These are phyloP conservation scores for Endoconidiophora laricicola DNA, from an alignment of 2,329 filamentous ascomycete genomes.

Conservation along the genomic window DNA sequence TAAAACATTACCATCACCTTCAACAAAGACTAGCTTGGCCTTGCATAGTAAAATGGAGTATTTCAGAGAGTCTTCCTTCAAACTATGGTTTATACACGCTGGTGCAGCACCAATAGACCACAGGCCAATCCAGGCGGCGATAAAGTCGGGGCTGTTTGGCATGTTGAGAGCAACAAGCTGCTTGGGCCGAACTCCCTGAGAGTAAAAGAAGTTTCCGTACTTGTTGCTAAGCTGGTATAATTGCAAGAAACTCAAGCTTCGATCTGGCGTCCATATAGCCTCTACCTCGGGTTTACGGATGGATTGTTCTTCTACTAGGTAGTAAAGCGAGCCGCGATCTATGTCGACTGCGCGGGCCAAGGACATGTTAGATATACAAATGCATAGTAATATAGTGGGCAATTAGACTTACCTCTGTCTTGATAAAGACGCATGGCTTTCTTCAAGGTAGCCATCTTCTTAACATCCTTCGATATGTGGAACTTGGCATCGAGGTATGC, in stretches of 20 bases:
- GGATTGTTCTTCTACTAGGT: slow-evolving; percentile 43
- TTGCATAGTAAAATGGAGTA: slow-evolving; percentile 45
- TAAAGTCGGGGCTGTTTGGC: slow-evolving; percentile 49
- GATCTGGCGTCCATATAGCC: slow-evolving; percentile 50
- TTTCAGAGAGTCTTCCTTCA: slow-evolving; percentile 44
- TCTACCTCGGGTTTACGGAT: slow-evolving; percentile 33
- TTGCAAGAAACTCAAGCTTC: slow-evolving; percentile 42
- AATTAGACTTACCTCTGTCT: slow-evolving; percentile 27
- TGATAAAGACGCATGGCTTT: slow-evolving; percentile 27
- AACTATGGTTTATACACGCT: slow-evolving; percentile 55
- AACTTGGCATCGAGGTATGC: slow-evolving; percentile 53
- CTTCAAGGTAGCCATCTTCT: slow-evolving; percentile 26
- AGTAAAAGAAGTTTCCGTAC: slow-evolving; percentile 45
- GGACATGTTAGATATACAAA: slow-evolving; percentile 8
- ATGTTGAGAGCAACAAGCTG: slow-evolving; percentile 51
- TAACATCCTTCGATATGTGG: slow-evolving; percentile 46
- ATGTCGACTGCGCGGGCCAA: slow-evolving; percentile 18
- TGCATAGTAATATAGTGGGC: slow-evolving; percentile 8
- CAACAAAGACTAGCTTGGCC: slow-evolving; percentile 51
- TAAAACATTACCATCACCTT: slow-evolving; percentile 39
- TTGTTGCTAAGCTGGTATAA: slow-evolving; percentile 38
- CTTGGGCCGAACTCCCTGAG: slow-evolving; percentile 38
- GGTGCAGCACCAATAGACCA: slow-evolving; percentile 51
- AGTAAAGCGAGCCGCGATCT: slow-evolving; percentile 44
- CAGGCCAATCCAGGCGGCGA: slow-evolving; percentile 47